A percentile compares a stretch with the other conserved stretches of the same genome.
Evolutionary conservation across 2,329 filamentous ascomycete species (phyloP).

Genomic region (Ustulina deusta): DNA sequence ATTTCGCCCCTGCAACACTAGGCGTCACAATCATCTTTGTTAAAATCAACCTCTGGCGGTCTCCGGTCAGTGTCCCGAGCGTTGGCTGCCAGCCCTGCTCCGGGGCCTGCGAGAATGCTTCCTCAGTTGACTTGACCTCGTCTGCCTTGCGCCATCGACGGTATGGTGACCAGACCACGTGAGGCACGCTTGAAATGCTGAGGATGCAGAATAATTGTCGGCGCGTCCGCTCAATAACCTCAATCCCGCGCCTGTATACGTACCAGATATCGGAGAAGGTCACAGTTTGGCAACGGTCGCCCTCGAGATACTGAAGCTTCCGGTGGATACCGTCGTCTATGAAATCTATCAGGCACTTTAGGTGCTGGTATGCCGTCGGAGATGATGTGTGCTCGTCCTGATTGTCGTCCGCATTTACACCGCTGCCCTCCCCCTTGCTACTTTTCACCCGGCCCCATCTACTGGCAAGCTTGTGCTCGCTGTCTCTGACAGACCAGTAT

Average conservation of each 20-base stretch:
- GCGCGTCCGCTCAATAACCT: constrained; percentile 35
- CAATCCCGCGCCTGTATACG: constrained; percentile 46
- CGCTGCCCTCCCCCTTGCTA: too few relatives aligned
- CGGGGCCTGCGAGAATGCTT: too few relatives aligned
- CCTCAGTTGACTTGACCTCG: background rate
- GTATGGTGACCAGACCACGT: background rate
- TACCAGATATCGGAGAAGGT: constrained; percentile 49
- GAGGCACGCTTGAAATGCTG: background rate
- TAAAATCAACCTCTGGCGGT: too few relatives aligned
- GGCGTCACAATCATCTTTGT: too few relatives aligned
- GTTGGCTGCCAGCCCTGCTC: too few relatives aligned
- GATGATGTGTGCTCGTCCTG: too few relatives aligned
- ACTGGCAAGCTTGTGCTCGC: too few relatives aligned
- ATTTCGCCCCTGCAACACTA: too few relatives aligned
- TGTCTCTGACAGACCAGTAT: too few relatives aligned
- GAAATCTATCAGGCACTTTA: constrained; percentile 40
- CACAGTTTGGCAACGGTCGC: constrained; percentile 28
- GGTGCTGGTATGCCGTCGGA: constrained; percentile 22
- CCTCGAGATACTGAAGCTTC: constrained; percentile 31
- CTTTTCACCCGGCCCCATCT: too few relatives aligned
- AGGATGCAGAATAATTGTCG: constrained; percentile 48
- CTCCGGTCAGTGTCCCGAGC: too few relatives aligned
- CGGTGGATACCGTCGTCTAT: constrained; percentile 33
- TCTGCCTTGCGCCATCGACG: background rate
- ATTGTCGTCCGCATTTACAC: too few relatives aligned